A percentile compares a stretch with the other conserved stretches of the same genome.
phyloP scores from a whole-genome alignment of 371 early-diverging fungal genomes.

The Mucor ambiguus region DNA sequence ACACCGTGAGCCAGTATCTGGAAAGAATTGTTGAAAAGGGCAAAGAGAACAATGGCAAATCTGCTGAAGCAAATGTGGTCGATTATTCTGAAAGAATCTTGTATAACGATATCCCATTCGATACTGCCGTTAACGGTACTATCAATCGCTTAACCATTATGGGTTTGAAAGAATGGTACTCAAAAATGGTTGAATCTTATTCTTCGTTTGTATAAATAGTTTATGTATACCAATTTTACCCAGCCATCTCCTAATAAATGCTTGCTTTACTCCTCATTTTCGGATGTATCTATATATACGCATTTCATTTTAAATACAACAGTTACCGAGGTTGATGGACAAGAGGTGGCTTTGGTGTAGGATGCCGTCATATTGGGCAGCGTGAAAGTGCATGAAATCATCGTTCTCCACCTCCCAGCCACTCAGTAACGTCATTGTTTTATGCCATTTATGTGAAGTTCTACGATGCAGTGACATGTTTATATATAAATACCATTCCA shows the following conservation, averaged over 20 bases:
- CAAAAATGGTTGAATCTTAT: background rate
- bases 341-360: background rate
- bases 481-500: background rate
- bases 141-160: slow-evolving; percentile 6
- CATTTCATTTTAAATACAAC: background rate
- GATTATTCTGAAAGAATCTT: background rate
- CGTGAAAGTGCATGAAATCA: background rate
- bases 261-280: background rate
- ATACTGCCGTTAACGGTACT: slow-evolving; percentile 18
- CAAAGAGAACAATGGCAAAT: background rate
- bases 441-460: background rate
- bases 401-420: background rate
- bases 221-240: background rate
- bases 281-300: background rate
- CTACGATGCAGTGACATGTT: background rate
- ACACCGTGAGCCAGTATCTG: background rate
- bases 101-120: slow-evolving; percentile 12
- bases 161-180: slow-evolving; percentile 19
- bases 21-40: background rate
- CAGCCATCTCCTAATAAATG: background rate
- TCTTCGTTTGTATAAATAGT: background rate
- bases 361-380: background rate
- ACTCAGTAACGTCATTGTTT: background rate
- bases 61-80: background rate
- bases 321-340: background rate